Conservation (phyloP, 2,329 filamentous ascomycete genomes). For the Verticillium klebahnii region DNA sequence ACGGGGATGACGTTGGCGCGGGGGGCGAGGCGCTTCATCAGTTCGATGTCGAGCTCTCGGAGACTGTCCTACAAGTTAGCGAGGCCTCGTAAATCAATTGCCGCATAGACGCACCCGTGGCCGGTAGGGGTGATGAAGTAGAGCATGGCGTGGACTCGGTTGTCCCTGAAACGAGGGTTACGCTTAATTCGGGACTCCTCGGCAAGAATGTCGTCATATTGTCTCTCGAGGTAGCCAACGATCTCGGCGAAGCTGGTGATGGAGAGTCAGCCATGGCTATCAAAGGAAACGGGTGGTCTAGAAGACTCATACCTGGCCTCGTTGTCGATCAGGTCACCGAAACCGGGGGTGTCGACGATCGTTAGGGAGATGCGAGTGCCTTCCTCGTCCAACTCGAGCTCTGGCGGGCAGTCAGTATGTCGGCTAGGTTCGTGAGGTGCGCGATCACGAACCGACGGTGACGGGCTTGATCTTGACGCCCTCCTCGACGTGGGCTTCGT, state of each 20-base stretch:
- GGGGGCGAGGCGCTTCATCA: conserved; percentile 98
- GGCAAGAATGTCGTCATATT: conserved; percentile 98
- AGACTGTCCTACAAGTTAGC: conserved; percentile 53
- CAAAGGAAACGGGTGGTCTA: not conserved
- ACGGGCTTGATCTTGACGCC: conserved; percentile 98
- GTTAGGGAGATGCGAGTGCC: conserved; percentile 97
- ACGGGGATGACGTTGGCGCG: conserved; percentile 99
- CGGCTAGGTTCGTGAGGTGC: not conserved
- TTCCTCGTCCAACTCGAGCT: conserved; percentile 95
- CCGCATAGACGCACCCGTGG: conserved; percentile 62
- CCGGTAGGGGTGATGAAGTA: conserved; percentile 99
- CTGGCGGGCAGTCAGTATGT: conserved; percentile 36
- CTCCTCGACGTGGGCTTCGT: conserved; percentile 86
- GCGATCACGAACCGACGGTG: conserved; percentile 71
- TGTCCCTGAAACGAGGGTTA: conserved; percentile 99
- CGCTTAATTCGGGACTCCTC: conserved; percentile 99
- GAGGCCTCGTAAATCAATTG: not conserved
- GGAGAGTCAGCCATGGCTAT: conserved; percentile 8
- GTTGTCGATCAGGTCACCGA: conserved; percentile 98
- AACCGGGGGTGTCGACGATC: conserved; percentile 97
- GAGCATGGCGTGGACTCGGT: conserved; percentile 94
- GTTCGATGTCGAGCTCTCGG: conserved; percentile 96
- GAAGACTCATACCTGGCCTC: conserved; percentile 71
- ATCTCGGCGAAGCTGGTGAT: conserved; percentile 84
- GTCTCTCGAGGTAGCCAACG: conserved; percentile 94